These are phyloP conservation scores for Wickerhamiella nectarea DNA, from an alignment of 805 yeast species.

Conservation along the genomic window DNA sequence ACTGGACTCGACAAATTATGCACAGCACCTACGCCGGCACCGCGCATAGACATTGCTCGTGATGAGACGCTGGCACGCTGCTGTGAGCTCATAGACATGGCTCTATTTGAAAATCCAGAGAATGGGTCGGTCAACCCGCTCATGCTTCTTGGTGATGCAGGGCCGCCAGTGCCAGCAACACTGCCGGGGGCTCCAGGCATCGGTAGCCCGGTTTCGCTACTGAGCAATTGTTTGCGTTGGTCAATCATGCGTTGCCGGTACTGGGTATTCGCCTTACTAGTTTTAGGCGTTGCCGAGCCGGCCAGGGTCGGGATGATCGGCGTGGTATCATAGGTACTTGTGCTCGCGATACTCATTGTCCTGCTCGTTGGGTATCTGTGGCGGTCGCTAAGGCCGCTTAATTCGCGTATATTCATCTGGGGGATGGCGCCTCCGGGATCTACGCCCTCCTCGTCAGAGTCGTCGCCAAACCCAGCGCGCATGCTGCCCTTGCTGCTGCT, in stretches of 20 bases:
- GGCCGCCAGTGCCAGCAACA: not conserved
- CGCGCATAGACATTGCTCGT: not conserved
- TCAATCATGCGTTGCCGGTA: constrained; percentile 22
- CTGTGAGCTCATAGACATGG: constrained; percentile 7
- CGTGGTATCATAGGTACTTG: constrained; percentile 24
- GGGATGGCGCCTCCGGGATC: constrained; percentile 17
- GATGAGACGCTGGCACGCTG: not conserved
- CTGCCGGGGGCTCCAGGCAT: constrained; percentile 13
- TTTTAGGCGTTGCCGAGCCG: constrained; percentile 11
- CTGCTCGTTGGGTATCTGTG: constrained; percentile 26
- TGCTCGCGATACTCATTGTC: constrained; percentile 23
- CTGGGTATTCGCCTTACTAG: constrained; percentile 12
- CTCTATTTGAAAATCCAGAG: constrained; percentile 4
- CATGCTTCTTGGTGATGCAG: constrained; percentile 3
- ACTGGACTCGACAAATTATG: not conserved
- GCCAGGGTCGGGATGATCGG: constrained; percentile 26
- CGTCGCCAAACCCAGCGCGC: constrained; percentile 13
- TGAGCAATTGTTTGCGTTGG: constrained; percentile 17
- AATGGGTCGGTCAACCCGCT: constrained; percentile 6
- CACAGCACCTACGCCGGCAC: not conserved
- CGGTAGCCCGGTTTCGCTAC: constrained; percentile 17
- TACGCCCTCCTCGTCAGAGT: constrained; percentile 21
- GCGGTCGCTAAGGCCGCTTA: constrained; percentile 22
- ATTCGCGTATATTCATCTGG: constrained; percentile 18
- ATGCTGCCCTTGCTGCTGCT: constrained; percentile 10